A percentile compares a stretch with the other conserved stretches of the same genome.
phyloP scores from a whole-genome alignment of 176 grass and related monocot genomes.

The Neostapfia colusana region DNA sequence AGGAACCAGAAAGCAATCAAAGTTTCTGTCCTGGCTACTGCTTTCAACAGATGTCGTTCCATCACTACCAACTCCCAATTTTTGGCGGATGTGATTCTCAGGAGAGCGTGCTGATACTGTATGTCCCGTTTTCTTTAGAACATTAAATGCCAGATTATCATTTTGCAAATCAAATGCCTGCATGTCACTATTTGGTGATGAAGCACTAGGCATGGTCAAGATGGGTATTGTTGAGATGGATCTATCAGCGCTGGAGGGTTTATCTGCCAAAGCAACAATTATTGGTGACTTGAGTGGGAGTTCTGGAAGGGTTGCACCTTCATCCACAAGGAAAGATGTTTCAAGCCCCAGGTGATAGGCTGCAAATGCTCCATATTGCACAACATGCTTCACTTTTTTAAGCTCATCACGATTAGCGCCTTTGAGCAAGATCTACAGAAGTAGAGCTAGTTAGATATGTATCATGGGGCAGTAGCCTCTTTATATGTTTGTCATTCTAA shows the following conservation, averaged over 20 bases:
- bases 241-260: slow-evolving; percentile 73
- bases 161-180: slow-evolving; percentile 35
- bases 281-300: slow-evolving; percentile 79
- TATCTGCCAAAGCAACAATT: slow-evolving; percentile 84
- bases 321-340: slow-evolving; percentile 98
- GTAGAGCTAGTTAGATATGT: slow-evolving; percentile 37
- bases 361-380: slow-evolving; percentile 97
- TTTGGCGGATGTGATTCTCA: slow-evolving; percentile 29
- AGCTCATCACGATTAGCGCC: slow-evolving; percentile 75
- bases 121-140: slow-evolving; percentile 30
- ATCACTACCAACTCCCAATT: slow-evolving; percentile 26
- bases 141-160: slow-evolving; percentile 33
- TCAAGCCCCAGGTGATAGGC: slow-evolving; percentile 96
- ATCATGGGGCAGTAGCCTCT: background rate
- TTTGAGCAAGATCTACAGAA: slow-evolving; percentile 84
- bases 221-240: slow-evolving; percentile 80
- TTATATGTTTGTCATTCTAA: background rate
- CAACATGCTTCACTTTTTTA: slow-evolving; percentile 96
- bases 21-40: slow-evolving; percentile 33
- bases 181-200: slow-evolving; percentile 45
- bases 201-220: slow-evolving; percentile 46
- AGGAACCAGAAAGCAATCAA: slow-evolving; percentile 34
- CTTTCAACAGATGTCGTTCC: slow-evolving; percentile 29
- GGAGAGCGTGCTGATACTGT: slow-evolving; percentile 27
- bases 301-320: slow-evolving; percentile 97